Base-by-base conservation (phyloP, 1,284 basidiomycete genomes). In the Heterobasidion irregulare region DNA sequence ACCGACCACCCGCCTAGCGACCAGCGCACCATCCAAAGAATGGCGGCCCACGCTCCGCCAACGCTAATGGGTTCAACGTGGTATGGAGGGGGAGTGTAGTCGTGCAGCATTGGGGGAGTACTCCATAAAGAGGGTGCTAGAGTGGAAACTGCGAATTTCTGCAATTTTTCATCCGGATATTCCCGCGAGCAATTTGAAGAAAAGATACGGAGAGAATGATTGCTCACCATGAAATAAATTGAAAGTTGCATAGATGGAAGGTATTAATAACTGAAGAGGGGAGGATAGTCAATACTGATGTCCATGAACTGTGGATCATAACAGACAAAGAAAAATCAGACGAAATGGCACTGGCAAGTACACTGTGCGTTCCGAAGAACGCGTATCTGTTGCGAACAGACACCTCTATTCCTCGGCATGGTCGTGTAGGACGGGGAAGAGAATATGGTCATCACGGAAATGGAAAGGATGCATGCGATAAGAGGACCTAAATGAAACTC, bases 341-440 rank as follows among this genome's bases (percentile, higher is more conserved):
- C 79, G 66, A 85, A 86, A 83, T 78, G 83, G 82, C 83, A 84
- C 85, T 87, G 85, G 85, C 85, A 86, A 83, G 84, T 84, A 79
- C 84, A 78, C 83, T 85, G 66, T 77, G 79, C 76, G 70, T 68
- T 72, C 75, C 75, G 70, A 62, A 79, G 73, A 75, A 72, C 74
- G 76, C 80, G 70, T 72, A 77, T 80, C 75, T 75, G 82, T 83
- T 83, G 82, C 80, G 80, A 84, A 84, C 80, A 76, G 74, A 82
- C 80, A 70, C 63, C 83, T 84, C 82, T 84, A 68, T 80, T 76
- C 67, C 84, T 87, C 84, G 80, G 73, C 77, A 83, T 80, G 76
- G 82, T 87, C 84, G 84, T 83, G 66, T 87, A 87, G 70, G 85
- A 84, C 82, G 85, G 84, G 85, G 85, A 86, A 87, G 85, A 86